Percentiles rank a stretch among this genome's conserved stretches.
Conservation (phyloP, 805 yeast species). For the Sugiyamaella lignohabitans region DNA sequence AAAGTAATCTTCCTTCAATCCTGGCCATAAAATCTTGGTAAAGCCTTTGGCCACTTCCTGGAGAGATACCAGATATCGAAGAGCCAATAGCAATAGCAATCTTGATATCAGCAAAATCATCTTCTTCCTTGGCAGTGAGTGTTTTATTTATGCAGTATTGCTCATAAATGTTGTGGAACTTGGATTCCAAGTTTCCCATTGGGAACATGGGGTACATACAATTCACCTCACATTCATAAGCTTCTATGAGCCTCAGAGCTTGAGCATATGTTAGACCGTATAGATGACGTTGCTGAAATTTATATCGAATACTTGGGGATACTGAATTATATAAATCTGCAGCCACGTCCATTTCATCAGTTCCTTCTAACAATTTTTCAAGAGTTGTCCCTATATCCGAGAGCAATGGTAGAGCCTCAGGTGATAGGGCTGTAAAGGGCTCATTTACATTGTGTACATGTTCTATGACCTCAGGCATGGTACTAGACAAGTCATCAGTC, state of each 20-base stretch:
- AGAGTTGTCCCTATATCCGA: too few species aligned
- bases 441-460: too few species aligned
- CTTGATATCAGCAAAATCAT: slow-evolving; percentile 11
- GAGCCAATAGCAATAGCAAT: slow-evolving; percentile 20
- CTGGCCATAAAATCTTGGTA: slow-evolving; percentile 17
- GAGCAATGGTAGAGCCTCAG: too few species aligned
- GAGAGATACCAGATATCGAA: slow-evolving; percentile 10
- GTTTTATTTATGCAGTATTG: neutral
- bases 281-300: slow-evolving; percentile 5
- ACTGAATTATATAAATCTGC: too few species aligned
- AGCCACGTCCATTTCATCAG: too few species aligned
- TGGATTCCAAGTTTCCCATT: slow-evolving; percentile 16
- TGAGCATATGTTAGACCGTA: slow-evolving; percentile 11
- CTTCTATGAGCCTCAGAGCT: slow-evolving; percentile 15
- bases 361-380: too few species aligned
- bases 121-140: slow-evolving; percentile 3
- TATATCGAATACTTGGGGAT: too few species aligned
- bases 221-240: slow-evolving; percentile 23
- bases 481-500: too few species aligned
- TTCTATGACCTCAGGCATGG: too few species aligned
- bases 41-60: slow-evolving; percentile 15
- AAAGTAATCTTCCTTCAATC: slow-evolving; percentile 12
- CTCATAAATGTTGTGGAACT: slow-evolving; percentile 5
- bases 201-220: slow-evolving; percentile 24
- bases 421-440: too few species aligned